Conservation (phyloP, 2,329 filamentous ascomycete genomes). For the Plenodomus biglobosus region DNA sequence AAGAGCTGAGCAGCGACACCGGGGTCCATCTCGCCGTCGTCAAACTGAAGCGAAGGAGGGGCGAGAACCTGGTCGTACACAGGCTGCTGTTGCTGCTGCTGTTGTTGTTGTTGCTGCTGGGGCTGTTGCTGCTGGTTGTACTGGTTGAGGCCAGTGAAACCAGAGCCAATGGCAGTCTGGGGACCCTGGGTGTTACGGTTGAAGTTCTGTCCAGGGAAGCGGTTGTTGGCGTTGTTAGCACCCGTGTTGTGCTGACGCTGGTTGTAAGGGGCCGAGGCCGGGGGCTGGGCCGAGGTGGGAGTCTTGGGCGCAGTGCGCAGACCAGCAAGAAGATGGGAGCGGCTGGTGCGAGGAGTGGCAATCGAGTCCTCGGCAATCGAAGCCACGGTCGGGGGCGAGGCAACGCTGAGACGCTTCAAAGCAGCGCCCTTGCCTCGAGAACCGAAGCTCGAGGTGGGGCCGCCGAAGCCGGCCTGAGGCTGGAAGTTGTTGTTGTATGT, state of each 20-base stretch:
- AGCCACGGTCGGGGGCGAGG: constrained; percentile 68
- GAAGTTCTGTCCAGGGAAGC: constrained; percentile 48
- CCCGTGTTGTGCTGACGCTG: constrained; percentile 55
- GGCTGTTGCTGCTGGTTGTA: constrained; percentile 46
- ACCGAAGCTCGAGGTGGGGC: constrained; percentile 78
- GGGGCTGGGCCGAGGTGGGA: constrained; percentile 63
- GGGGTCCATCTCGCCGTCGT: constrained; percentile 76
- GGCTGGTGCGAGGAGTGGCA: constrained; percentile 81
- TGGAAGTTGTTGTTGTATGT: constrained; percentile 71
- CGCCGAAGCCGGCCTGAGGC: constrained; percentile 67
- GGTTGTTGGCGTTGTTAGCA: constrained; percentile 48
- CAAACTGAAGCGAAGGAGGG: constrained; percentile 76
- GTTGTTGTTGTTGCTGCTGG: constrained; percentile 36
- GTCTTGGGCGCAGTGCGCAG: constrained; percentile 93
- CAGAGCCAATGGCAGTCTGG: constrained; percentile 61
- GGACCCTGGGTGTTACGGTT: constrained; percentile 52
- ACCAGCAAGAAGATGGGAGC: constrained; percentile 90
- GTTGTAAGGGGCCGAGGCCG: constrained; percentile 63
- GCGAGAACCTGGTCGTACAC: constrained; percentile 85
- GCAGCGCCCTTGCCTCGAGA: constrained; percentile 82
- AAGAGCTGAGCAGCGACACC: constrained; percentile 84
- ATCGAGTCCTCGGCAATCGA: constrained; percentile 68
- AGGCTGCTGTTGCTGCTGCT: constrained; percentile 45
- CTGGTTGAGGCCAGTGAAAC: constrained; percentile 52
- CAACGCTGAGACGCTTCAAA: constrained; percentile 85